Evolutionary conservation across 768 basidiomycete genomes (phyloP), one percentile per base, ranked within the genome.

Genomic region (Hortiboletus campestris): DNA sequence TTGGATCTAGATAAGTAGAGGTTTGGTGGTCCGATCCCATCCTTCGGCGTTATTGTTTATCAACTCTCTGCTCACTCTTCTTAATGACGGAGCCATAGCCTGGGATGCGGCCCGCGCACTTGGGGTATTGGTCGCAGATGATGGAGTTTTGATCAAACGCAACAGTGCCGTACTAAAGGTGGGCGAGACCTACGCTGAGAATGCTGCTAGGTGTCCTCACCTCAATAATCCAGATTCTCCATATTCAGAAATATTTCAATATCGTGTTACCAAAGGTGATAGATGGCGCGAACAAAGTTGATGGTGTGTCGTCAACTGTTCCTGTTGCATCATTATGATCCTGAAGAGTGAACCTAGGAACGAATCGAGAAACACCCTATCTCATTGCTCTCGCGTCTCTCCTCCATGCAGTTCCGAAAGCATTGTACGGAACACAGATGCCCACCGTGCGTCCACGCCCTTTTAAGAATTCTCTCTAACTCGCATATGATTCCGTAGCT

Each of bases 331-430:
- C 16, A 31, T 13, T 14, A 34, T 42, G 25, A 25, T 25, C 25
- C 50, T 55, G 47, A 55, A 9, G 19, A 28, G 35, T 47, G 13
- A 36, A 20, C 36, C 3, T 54, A 88, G 88, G 82, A 47, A 63
- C 79, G 2, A 66, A 65, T 12, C 73, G 77, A 56, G 89, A 85
- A 67, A 80, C 78, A 2, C 83, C 91, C 1, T 85, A 89, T 67
- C 81, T 98, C 3, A 85, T 94, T 35, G 93, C 93, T 4, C 78
- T 98, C 29, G 85, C 89, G 0, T 86, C 86, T 20, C 76, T 98
- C 10, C 82, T 98, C 59, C 85, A 84, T 56, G 81, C 88, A 9
- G 80, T 92, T 14, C 93, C 95, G 1, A 87, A 89, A 57, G 77
- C 84, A 4, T 74, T 89, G 14, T 94, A 92, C 63, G 74, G 78